phyloP scores from a whole-genome alignment of 1,284 basidiomycete species.

The Pholiota adiposa region DNA sequence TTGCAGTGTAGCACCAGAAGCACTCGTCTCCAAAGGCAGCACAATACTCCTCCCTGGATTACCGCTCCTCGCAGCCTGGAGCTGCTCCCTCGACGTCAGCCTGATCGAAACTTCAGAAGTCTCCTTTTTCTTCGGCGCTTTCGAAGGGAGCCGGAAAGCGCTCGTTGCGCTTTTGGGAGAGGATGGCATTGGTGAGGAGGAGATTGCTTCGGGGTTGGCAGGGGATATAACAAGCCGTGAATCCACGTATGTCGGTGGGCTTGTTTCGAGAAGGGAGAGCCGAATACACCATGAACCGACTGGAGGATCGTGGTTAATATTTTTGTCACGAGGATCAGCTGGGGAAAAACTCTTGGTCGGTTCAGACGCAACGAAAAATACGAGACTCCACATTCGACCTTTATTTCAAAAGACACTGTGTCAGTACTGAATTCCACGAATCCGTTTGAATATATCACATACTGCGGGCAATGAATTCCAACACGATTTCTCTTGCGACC shows the following conservation, averaged over 20 bases:
- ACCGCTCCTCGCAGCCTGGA: conserved; percentile 28
- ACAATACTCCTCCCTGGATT: conserved; percentile 34
- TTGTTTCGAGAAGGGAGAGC: conserved; percentile 58
- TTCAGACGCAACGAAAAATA: conserved; percentile 49
- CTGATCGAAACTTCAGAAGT: conserved; percentile 38
- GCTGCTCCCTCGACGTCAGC: conserved; percentile 39
- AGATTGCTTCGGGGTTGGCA: neutral
- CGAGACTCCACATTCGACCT: conserved; percentile 69
- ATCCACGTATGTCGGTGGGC: conserved; percentile 64
- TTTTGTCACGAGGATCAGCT: neutral
- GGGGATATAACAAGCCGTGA: conserved; percentile 54
- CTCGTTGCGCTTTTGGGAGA: neutral
- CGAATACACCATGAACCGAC: conserved; percentile 59
- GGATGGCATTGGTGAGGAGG: neutral
- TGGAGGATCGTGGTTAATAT: conserved; percentile 22
- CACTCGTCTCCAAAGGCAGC: conserved; percentile 49
- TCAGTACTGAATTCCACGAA: neutral
- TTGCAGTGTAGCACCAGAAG: conserved; percentile 51
- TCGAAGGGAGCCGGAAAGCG: neutral
- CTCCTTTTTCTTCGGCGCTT: neutral
- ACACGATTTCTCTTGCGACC: conserved; percentile 52
- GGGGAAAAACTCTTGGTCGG: neutral
- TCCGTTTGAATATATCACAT: conserved; percentile 25
- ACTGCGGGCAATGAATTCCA: conserved; percentile 76
- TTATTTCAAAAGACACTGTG: conserved; percentile 9